Conservation (phyloP, 306 rosid species). For the Glycine tomentella region DNA sequence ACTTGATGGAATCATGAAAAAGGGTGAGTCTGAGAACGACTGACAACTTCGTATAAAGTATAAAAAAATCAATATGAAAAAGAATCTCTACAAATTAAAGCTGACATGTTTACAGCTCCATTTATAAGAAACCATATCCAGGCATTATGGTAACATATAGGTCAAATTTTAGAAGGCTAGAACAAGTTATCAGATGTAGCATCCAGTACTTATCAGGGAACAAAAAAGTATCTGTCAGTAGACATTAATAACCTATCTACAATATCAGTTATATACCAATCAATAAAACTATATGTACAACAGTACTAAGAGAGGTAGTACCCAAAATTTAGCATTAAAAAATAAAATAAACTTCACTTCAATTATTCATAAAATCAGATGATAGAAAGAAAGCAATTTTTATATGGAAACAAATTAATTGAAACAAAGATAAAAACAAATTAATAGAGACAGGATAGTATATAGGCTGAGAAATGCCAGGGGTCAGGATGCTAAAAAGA, state of each 20-base stretch:
- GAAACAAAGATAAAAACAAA: constrained; percentile 12
- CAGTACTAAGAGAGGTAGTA: neutral
- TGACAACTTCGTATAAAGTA: neutral
- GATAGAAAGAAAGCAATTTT: constrained; percentile 28
- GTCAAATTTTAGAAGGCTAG: constrained; percentile 35
- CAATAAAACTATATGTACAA: neutral
- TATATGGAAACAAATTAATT: neutral
- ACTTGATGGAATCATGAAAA: constrained; percentile 28
- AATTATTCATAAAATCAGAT: constrained; percentile 16
- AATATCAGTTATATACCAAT: neutral
- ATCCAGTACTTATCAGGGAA: too few relatives aligned
- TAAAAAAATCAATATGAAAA: constrained; percentile 10
- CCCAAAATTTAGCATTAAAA: constrained; percentile 6
- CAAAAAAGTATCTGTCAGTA: too few relatives aligned
- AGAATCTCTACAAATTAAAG: constrained; percentile 5
- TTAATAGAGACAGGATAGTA: constrained; percentile 9
- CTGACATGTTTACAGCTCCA: neutral
- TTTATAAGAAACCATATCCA: constrained; percentile 32
- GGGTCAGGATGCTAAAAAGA: neutral
- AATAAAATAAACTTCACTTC: constrained; percentile 12
- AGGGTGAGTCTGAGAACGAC: constrained; percentile 1
- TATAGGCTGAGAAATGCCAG: neutral
- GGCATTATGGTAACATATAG: constrained; percentile 31
- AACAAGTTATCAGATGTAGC: constrained; percentile 6
- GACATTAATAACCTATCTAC: too few relatives aligned